Percentiles rank a stretch among this genome's conserved stretches.
phyloP scores from a whole-genome alignment of 2,329 filamentous ascomycete species.

The Sporothrix phasma region DNA sequence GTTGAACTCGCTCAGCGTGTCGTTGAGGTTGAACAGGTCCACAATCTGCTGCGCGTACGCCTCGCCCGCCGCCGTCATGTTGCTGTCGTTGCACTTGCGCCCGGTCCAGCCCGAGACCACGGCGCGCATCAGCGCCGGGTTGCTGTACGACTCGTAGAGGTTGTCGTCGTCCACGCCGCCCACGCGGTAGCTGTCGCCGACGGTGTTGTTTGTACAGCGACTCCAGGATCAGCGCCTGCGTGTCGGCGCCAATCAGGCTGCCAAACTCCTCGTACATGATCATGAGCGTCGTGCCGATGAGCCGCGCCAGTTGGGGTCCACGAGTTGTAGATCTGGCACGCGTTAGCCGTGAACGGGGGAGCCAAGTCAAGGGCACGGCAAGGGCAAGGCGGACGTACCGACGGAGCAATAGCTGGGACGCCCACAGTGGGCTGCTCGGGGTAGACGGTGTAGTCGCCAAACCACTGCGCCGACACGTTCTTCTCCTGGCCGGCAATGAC shows the following conservation, averaged over 20 bases:
- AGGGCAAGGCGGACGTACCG: not conserved
- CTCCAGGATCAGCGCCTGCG: slow-evolving; percentile 37
- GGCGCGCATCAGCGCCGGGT: slow-evolving; percentile 46
- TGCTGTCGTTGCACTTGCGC: slow-evolving; percentile 40
- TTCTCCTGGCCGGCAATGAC: slow-evolving; percentile 45
- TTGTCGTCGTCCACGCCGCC: slow-evolving; percentile 52
- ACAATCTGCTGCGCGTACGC: slow-evolving; percentile 45
- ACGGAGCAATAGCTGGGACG: slow-evolving; percentile 32
- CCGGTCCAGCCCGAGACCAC: slow-evolving; percentile 51
- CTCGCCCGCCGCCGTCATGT: slow-evolving; percentile 50
- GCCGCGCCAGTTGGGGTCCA: slow-evolving; percentile 60
- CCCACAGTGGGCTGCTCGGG: slow-evolving; percentile 50
- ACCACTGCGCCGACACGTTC: slow-evolving; percentile 41
- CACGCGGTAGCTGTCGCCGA: slow-evolving; percentile 52
- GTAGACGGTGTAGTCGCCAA: slow-evolving; percentile 42
- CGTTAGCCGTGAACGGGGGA: too few species aligned
- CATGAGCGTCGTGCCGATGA: slow-evolving; percentile 49
- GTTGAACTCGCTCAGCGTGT: slow-evolving; percentile 54
- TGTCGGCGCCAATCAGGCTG: slow-evolving; percentile 31
- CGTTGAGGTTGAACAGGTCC: slow-evolving; percentile 43
- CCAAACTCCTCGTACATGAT: slow-evolving; percentile 49
- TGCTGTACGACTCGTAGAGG: slow-evolving; percentile 40
- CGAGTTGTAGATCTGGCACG: slow-evolving; percentile 42
- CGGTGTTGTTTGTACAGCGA: slow-evolving; percentile 44
- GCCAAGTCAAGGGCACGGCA: too few species aligned